phyloP scores from a whole-genome alignment of 108 stramenopile species.

The Cyclotella baltica region DNA sequence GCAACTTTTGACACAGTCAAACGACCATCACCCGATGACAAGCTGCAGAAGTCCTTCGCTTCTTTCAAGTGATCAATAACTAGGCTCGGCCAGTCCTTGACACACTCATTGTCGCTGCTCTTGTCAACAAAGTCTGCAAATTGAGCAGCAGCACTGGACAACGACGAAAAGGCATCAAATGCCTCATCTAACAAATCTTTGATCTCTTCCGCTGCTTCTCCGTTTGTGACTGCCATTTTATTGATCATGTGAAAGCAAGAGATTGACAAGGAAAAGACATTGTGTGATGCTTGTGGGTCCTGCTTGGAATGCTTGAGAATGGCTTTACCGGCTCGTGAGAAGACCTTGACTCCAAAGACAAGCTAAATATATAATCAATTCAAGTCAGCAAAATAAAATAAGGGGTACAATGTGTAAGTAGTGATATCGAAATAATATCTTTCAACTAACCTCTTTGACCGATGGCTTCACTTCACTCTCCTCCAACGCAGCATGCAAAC shows the following conservation, averaged over 20 bases:
- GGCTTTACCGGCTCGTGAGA: slow-evolving; percentile 44
- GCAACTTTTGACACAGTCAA: slow-evolving; percentile 29
- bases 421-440: neutral
- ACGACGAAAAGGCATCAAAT: slow-evolving; percentile 38
- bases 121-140: slow-evolving; percentile 20
- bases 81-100: slow-evolving; percentile 35
- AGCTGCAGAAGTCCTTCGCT: slow-evolving; percentile 35
- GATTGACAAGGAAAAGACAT: slow-evolving; percentile 33
- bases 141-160: slow-evolving; percentile 47
- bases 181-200: slow-evolving; percentile 49
- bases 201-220: slow-evolving; percentile 32
- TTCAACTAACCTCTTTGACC: slow-evolving; percentile 16
- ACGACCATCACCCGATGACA: slow-evolving; percentile 10
- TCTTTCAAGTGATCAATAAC: slow-evolving; percentile 30
- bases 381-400: neutral
- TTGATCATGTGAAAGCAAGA: slow-evolving; percentile 42
- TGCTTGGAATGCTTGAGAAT: slow-evolving; percentile 32
- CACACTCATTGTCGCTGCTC: slow-evolving; percentile 7
- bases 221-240: slow-evolving; percentile 30
- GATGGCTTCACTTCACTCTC: slow-evolving; percentile 6
- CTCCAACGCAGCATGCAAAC: slow-evolving; percentile 4
- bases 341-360: slow-evolving; percentile 48
- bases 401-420: too few species aligned
- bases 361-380: slow-evolving; percentile 14
- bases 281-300: slow-evolving; percentile 41